Evolutionary conservation across 2,329 filamentous ascomycete genomes (phyloP).

Genomic region (Penicillium expansum): DNA sequence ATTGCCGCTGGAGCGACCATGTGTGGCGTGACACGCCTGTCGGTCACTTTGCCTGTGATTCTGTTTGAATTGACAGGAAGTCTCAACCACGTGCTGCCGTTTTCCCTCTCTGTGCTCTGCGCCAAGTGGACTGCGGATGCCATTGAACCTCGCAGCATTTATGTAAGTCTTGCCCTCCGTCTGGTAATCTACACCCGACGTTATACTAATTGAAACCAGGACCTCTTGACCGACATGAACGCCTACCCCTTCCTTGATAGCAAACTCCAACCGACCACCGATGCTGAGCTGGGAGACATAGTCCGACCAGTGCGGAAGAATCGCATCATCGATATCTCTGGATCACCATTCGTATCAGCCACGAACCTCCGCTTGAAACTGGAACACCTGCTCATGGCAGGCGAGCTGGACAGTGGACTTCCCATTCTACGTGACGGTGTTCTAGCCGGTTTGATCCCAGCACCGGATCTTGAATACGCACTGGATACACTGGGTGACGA

Average conservation of each 20-base stretch:
- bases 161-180: conserved; percentile 52
- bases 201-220: conserved; percentile 48
- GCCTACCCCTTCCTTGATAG: conserved; percentile 97
- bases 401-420: conserved; percentile 87
- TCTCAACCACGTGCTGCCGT: conserved; percentile 90
- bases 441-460: conserved; percentile 87
- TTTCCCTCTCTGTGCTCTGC: conserved; percentile 85
- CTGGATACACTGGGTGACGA: conserved; percentile 73
- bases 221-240: conserved; percentile 94
- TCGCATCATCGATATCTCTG: conserved; percentile 83
- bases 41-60: conserved; percentile 90
- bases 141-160: conserved; percentile 90
- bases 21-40: conserved; percentile 93
- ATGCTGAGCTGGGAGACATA: conserved; percentile 82
- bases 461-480: conserved; percentile 88
- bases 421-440: conserved; percentile 77
- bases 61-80: conserved; percentile 94
- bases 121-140: conserved; percentile 99
- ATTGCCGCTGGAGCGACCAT: conserved; percentile 95
- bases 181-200: not conserved
- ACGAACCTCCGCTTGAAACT: conserved; percentile 74
- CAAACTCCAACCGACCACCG: conserved; percentile 89
- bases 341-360: conserved; percentile 76
- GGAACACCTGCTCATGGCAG: conserved; percentile 74
- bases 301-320: conserved; percentile 71